Percentiles rank a stretch among this genome's conserved stretches.
Conservation (phyloP, 306 rosid genomes). For the Corylus americana region DNA sequence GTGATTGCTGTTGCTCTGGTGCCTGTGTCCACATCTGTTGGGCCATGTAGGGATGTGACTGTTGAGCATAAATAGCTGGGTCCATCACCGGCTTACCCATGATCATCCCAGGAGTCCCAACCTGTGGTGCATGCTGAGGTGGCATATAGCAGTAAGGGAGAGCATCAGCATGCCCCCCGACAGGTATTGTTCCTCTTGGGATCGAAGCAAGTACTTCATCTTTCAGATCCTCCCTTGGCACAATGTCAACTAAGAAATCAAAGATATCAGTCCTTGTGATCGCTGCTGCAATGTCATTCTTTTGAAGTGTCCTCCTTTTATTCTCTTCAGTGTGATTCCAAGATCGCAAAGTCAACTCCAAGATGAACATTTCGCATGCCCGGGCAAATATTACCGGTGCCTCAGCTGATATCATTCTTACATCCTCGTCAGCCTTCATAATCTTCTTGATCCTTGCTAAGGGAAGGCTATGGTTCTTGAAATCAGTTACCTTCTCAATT, state of each 20-base stretch:
- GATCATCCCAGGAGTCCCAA: slow-evolving; percentile 59
- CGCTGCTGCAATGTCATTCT: slow-evolving; percentile 76
- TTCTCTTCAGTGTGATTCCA: slow-evolving; percentile 80
- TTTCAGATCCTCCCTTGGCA: slow-evolving; percentile 67
- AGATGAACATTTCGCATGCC: slow-evolving; percentile 76
- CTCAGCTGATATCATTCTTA: slow-evolving; percentile 74
- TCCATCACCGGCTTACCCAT: slow-evolving; percentile 64
- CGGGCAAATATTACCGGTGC: slow-evolving; percentile 68
- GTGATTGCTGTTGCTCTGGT: slow-evolving; percentile 48
- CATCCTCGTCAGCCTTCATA: slow-evolving; percentile 81
- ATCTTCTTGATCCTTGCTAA: slow-evolving; percentile 76
- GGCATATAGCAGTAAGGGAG: slow-evolving; percentile 52
- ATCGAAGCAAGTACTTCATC: slow-evolving; percentile 71
- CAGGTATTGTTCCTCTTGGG: slow-evolving; percentile 59
- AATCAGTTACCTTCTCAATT: slow-evolving; percentile 58
- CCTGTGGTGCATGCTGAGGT: slow-evolving; percentile 47
- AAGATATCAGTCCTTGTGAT: slow-evolving; percentile 69
- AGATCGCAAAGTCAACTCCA: slow-evolving; percentile 69
- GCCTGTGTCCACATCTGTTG: slow-evolving; percentile 61
- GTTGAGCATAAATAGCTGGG: slow-evolving; percentile 50
- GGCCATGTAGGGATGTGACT: slow-evolving; percentile 52
- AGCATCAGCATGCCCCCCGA: slow-evolving; percentile 46
- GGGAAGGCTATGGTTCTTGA: slow-evolving; percentile 81
- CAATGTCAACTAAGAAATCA: slow-evolving; percentile 71
- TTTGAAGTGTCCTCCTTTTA: slow-evolving; percentile 68